These are phyloP conservation scores for Xylaria sp. DNA, from an alignment of 2,329 filamentous ascomycete genomes.

Conservation along the genomic window DNA sequence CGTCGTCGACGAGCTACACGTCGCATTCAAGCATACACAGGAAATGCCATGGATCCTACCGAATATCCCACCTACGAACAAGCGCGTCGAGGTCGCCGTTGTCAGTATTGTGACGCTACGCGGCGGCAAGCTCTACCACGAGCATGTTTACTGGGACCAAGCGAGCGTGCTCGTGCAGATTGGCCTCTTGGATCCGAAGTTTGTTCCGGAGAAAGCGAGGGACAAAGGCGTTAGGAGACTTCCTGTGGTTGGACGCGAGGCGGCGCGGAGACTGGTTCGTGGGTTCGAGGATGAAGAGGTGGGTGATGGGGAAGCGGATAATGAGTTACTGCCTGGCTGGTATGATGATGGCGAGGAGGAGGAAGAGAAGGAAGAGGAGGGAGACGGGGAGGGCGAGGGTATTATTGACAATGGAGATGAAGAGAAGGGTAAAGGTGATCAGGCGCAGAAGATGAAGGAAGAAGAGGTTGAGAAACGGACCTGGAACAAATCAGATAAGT, in stretches of 20 bases:
- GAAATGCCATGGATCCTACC: constrained; percentile 71
- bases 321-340: constrained; percentile 54
- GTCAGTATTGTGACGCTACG: constrained; percentile 71
- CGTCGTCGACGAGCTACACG: constrained; percentile 71
- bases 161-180: constrained; percentile 70
- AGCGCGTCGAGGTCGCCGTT: constrained; percentile 66
- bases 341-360: constrained; percentile 46
- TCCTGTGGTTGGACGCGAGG: constrained; percentile 54
- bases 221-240: constrained; percentile 51
- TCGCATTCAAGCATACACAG: constrained; percentile 66
- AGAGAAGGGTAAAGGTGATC: not conserved
- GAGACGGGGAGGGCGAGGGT: too few relatives aligned
- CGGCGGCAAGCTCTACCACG: constrained; percentile 71
- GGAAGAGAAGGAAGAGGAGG: constrained; percentile 22
- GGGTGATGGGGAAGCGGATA: constrained; percentile 56
- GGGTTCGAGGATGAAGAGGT: constrained; percentile 50
- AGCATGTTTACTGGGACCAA: constrained; percentile 77
- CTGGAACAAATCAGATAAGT: not conserved
- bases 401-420: too few relatives aligned
- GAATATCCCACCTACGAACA: constrained; percentile 65
- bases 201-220: constrained; percentile 51
- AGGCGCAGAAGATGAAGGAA: not conserved
- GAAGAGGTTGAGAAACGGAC: not conserved
- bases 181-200: constrained; percentile 61
- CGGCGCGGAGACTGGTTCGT: constrained; percentile 52